Evolutionary conservation across 2,329 filamentous ascomycete genomes (phyloP).

Genomic region (Paecilomyces sp.): DNA sequence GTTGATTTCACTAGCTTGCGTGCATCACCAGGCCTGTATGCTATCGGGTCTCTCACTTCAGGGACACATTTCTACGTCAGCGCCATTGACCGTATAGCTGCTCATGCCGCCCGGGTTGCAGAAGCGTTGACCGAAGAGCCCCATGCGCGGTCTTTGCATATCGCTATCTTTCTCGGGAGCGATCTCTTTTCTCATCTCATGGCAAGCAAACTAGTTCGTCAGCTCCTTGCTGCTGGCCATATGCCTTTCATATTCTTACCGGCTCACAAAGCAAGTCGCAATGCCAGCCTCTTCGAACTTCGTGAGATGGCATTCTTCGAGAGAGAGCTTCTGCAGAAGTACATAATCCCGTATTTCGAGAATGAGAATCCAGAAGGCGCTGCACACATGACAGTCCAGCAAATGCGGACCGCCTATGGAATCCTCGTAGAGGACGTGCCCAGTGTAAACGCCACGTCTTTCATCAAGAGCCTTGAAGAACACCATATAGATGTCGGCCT

Average conservation of each 20-base stretch:
- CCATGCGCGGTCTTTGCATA: constrained; percentile 1
- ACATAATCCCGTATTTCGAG: constrained; percentile 2
- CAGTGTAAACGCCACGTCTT: neutral
- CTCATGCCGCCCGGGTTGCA: constrained; percentile 5
- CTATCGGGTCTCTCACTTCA: constrained; percentile 4
- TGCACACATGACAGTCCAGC: too few species aligned
- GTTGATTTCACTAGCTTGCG: constrained; percentile 5
- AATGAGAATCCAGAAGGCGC: neutral
- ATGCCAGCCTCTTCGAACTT: neutral
- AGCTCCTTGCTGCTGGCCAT: constrained; percentile 5
- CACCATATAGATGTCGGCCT: constrained; percentile 6
- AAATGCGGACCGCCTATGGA: too few species aligned
- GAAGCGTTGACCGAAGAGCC: constrained; percentile 5
- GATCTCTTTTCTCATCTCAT: constrained; percentile 6
- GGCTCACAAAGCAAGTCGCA: neutral
- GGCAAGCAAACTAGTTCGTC: constrained; percentile 3
- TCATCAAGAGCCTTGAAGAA: neutral
- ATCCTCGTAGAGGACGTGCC: neutral
- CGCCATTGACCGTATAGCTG: constrained; percentile 5
- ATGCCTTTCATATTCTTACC: constrained; percentile 7
- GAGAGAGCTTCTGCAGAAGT: constrained; percentile 1
- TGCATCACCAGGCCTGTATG: constrained; percentile 3
- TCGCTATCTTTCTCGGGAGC: constrained; percentile 5
- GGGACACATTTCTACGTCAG: constrained; percentile 8
- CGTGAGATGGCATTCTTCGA: constrained; percentile 6